Evolutionary conservation across 345 rosid genomes (phyloP).

Genomic region (Syzygium aromaticum): DNA sequence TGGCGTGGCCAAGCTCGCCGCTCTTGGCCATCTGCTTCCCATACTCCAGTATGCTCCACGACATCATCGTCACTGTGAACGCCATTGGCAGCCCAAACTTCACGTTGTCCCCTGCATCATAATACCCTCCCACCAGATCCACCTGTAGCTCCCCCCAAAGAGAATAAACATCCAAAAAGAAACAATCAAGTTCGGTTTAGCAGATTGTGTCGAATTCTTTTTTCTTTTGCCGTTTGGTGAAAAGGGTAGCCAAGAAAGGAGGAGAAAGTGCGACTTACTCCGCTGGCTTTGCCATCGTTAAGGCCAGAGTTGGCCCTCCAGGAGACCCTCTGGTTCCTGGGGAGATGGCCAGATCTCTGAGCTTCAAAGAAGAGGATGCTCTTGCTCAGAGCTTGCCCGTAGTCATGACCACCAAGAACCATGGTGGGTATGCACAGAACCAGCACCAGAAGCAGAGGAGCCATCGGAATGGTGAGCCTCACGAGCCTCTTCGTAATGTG

Average conservation of each 20-base stretch:
- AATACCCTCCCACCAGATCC: slow-evolving; percentile 48
- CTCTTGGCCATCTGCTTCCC: slow-evolving; percentile 25
- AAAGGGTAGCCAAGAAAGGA: too few relatives aligned
- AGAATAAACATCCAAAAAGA: not conserved
- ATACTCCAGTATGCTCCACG: slow-evolving; percentile 41
- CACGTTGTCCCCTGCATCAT: slow-evolving; percentile 49
- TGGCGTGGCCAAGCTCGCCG: slow-evolving; percentile 32
- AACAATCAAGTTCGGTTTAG: not conserved
- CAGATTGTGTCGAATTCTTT: not conserved
- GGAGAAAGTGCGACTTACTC: slow-evolving; percentile 3
- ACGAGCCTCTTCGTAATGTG: not conserved
- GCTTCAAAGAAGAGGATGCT: slow-evolving; percentile 22
- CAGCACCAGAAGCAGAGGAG: slow-evolving; percentile 43
- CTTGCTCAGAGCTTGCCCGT: slow-evolving; percentile 18
- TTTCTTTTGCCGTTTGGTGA: not conserved
- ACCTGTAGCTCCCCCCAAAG: slow-evolving; percentile 4
- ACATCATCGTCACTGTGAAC: slow-evolving; percentile 40
- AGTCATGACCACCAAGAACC: slow-evolving; percentile 56
- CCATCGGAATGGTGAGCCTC: slow-evolving; percentile 14
- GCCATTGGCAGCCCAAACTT: slow-evolving; percentile 50
- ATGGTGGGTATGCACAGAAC: slow-evolving; percentile 23
- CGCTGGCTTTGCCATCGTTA: slow-evolving; percentile 8
- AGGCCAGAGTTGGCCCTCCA: slow-evolving; percentile 22
- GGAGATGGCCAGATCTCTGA: slow-evolving; percentile 24
- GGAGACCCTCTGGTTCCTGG: slow-evolving; percentile 12